These are phyloP conservation scores for Rhododendron molle DNA, from an alignment of 148 eudicot genomes.

Conservation along the genomic window DNA sequence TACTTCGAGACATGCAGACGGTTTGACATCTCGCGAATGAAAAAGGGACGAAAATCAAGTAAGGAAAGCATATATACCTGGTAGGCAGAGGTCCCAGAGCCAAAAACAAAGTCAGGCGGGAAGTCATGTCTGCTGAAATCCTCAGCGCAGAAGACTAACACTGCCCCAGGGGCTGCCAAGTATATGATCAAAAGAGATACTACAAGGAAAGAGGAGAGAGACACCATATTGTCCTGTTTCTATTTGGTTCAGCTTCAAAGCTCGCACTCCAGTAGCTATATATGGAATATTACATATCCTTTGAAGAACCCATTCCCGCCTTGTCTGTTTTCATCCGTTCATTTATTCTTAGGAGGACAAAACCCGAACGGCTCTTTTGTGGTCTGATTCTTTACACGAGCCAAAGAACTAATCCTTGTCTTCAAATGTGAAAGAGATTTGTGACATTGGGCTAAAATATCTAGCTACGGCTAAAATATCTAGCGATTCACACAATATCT, in stretches of 20 bases:
- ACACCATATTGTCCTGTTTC: neutral
- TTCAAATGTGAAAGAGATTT: neutral
- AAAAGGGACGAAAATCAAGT: neutral
- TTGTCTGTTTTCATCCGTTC: neutral
- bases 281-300: neutral
- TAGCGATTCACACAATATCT: too few species aligned
- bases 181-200: neutral
- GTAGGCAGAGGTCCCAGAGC: constrained; percentile 38
- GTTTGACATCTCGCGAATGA: neutral
- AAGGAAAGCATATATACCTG: constrained; percentile 19
- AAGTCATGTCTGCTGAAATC: constrained; percentile 27
- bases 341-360: neutral
- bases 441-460: neutral
- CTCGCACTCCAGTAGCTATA: neutral
- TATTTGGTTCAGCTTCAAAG: neutral
- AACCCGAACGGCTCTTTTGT: neutral
- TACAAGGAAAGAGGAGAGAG: neutral
- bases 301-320: neutral
- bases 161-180: neutral
- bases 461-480: neutral
- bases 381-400: neutral
- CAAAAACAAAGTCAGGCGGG: constrained; percentile 31
- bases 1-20: neutral
- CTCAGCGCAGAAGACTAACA: neutral
- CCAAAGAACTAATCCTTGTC: neutral